Conservation (phyloP, 176 grass and related monocot genomes). For the Saccharum spontaneum region DNA sequence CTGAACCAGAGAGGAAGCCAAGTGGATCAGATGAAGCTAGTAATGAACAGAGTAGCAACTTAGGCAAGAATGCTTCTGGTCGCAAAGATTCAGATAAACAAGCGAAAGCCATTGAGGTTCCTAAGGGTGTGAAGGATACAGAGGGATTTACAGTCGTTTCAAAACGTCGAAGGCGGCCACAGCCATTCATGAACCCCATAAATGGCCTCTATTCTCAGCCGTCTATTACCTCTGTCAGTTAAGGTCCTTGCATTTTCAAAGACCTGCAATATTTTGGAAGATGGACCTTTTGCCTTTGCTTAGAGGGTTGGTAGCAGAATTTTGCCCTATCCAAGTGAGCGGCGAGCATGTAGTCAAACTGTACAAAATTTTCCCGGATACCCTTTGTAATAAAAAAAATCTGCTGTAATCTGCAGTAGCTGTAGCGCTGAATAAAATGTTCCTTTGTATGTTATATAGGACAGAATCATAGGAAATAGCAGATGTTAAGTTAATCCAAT, state of each 20-base stretch:
- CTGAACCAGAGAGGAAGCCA: constrained; percentile 37
- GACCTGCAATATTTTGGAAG: constrained; percentile 44
- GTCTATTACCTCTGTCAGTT: constrained; percentile 78
- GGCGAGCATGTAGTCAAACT: constrained; percentile 36
- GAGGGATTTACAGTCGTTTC: constrained; percentile 90
- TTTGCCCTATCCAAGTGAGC: constrained; percentile 31
- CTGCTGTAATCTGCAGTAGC: constrained; percentile 19
- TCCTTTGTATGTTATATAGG: constrained; percentile 11
- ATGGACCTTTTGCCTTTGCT: constrained; percentile 33
- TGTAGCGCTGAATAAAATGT: constrained; percentile 43
- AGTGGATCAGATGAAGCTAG: constrained; percentile 43
- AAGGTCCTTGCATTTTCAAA: constrained; percentile 21
- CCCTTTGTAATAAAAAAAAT: constrained; percentile 21
- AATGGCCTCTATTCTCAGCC: constrained; percentile 72
- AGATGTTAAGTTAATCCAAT: background rate
- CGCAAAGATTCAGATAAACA: constrained; percentile 40
- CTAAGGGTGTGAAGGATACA: constrained; percentile 59
- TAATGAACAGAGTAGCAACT: constrained; percentile 38
- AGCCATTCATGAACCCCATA: constrained; percentile 64
- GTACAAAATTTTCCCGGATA: constrained; percentile 39
- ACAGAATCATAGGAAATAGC: constrained; percentile 29
- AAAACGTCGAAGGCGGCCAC: constrained; percentile 74
- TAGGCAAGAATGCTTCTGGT: constrained; percentile 22
- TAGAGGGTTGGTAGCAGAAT: constrained; percentile 38
- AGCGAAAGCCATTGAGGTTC: constrained; percentile 8